Base-by-base conservation (phyloP, 2,329 filamentous ascomycete genomes). In the Phymatotrichopsis omnivora region DNA sequence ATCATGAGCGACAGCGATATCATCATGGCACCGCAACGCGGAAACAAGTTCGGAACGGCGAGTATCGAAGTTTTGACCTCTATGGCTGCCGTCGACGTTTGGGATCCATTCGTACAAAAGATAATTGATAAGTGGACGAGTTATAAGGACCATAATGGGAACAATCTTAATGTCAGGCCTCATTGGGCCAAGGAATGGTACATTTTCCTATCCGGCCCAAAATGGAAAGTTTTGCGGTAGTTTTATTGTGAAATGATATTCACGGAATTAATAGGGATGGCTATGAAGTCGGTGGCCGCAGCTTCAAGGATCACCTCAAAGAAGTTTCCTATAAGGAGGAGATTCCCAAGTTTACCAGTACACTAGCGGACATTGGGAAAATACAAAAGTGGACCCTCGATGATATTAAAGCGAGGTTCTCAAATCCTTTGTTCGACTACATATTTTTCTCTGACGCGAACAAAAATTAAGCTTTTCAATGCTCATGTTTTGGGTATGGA, bases 101-200 rank as follows among this genome's bases (percentile, higher is more conserved):
- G 68, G 68, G 32, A 56, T 5, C 57, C 55, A 1, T 70, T 67
- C 50, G 60, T 61, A 8, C 67, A 70, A 53, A 57, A 60, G 24
- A 62, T 70, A 4, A 43, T 62, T 3, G 64, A 69, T 53, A 47
- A 59, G 11, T 70, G 68, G 68, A 62, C 63, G 59, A 48, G 54
- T 14, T 65, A 67, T 41, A 60, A 58, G 28, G 58, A 63, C 42
- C 30, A 40, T 2, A 51, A 63, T 14, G 65, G 64, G 3, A 49
- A 54, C 10, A 56, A 53, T 23, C 42, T 67, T 14, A 61, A 62
- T 17, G 60, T 62, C 10, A 54, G 67, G 14, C 67, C 67, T 25
- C 67, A 70, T 47, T 68, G 66, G 67, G 68, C 66, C 1, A 69
- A 70, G 56, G 66, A 70, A 53, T 69, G 67, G 64, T 58, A 39